phyloP scores from a whole-genome alignment of 177 flowering plant genomes.

The Vitis hybrid region DNA sequence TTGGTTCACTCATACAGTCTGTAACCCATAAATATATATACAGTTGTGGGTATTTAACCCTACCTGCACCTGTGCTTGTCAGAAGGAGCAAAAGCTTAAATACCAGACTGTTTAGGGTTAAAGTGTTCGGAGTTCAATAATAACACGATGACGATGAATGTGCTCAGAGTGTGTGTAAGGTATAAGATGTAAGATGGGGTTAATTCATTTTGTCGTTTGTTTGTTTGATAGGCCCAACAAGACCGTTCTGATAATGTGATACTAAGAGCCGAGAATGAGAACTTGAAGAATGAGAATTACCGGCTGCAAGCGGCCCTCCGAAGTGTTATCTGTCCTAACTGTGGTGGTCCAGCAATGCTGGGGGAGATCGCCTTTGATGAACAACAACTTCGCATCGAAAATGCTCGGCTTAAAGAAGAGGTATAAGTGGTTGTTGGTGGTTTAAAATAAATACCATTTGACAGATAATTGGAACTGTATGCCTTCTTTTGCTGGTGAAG shows the following conservation, averaged over 20 bases:
- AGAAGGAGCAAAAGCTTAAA: not conserved
- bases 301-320: constrained; percentile 68
- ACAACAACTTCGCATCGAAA: constrained; percentile 81
- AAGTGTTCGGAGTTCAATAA: too few species aligned
- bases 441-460: too few species aligned
- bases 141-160: not conserved
- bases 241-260: constrained; percentile 75
- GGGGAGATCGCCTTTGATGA: constrained; percentile 77
- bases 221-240: constrained; percentile 70
- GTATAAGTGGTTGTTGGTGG: constrained; percentile 23
- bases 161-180: not conserved
- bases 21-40: constrained; percentile 13
- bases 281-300: constrained; percentile 69
- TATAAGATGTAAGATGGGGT: not conserved
- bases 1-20: constrained; percentile 10
- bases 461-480: too few species aligned
- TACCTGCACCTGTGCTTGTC: constrained; percentile 24
- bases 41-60: constrained; percentile 13
- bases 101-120: not conserved
- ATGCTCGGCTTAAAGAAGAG: constrained; percentile 92
- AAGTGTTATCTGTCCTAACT: constrained; percentile 68
- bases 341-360: constrained; percentile 71
- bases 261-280: constrained; percentile 77
- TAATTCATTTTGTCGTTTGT: not conserved
- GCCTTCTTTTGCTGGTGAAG: too few species aligned